A percentile compares a stretch with the other conserved stretches of the same genome.
phyloP scores from a whole-genome alignment of 495 filamentous ascomycete species.

The Chaetomidium leptoderma region DNA sequence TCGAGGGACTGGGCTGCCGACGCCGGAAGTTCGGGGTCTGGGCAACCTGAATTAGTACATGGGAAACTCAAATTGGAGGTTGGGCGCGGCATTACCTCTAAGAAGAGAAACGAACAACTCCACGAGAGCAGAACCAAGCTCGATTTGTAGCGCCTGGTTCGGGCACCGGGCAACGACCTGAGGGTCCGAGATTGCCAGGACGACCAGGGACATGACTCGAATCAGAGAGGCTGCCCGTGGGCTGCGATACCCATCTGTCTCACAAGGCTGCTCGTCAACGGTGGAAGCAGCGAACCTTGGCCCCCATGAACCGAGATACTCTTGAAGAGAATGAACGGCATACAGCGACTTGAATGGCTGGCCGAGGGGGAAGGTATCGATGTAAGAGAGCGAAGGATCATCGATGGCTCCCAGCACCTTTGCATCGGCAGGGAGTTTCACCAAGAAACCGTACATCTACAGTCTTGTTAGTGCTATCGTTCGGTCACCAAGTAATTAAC shows the following conservation, averaged over 20 bases:
- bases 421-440: slow-evolving; percentile 66
- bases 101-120: slow-evolving; percentile 42
- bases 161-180: slow-evolving; percentile 38
- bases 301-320: slow-evolving; percentile 37
- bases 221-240: slow-evolving; percentile 30
- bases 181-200: slow-evolving; percentile 44
- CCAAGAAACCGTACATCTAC: slow-evolving; percentile 70
- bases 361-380: slow-evolving; percentile 60
- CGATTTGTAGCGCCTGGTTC: slow-evolving; percentile 37
- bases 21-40: slow-evolving; percentile 24
- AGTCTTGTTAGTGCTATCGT: slow-evolving; percentile 23
- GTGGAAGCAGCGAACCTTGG: slow-evolving; percentile 22
- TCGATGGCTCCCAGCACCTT: slow-evolving; percentile 56
- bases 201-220: slow-evolving; percentile 43
- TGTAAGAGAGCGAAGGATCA: slow-evolving; percentile 48
- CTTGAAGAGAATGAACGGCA: slow-evolving; percentile 60
- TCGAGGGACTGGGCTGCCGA: slow-evolving; percentile 31
- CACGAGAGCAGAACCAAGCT: slow-evolving; percentile 41
- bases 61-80: not conserved
- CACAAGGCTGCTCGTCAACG: slow-evolving; percentile 16
- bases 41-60: not conserved
- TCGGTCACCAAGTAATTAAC: not conserved
- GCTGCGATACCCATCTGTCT: slow-evolving; percentile 16
- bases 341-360: slow-evolving; percentile 74
- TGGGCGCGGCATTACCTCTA: slow-evolving; percentile 36